Conservation (phyloP, 176 grass and related monocot species). For the Avena sativa region DNA sequence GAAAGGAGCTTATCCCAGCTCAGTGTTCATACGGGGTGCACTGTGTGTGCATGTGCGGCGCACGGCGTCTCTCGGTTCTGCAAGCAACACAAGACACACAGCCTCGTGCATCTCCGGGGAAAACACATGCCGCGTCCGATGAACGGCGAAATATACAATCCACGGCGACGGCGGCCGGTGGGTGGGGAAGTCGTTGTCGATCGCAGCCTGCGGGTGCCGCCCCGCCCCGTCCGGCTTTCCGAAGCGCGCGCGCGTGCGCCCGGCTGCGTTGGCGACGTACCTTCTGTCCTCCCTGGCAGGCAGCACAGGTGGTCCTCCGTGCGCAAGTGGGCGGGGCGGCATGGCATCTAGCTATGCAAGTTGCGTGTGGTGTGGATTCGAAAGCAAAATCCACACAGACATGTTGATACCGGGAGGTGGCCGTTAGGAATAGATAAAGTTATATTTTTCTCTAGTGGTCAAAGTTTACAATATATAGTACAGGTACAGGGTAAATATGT, state of each 20-base stretch:
- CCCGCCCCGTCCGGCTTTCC: too few species aligned
- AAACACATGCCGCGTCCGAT: background rate
- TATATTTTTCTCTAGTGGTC: too few species aligned
- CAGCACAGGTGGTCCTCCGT: background rate
- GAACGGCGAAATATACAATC: background rate
- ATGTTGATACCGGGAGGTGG: too few species aligned
- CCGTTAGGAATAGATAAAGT: too few species aligned
- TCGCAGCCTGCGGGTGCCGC: background rate
- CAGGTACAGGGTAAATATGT: too few species aligned
- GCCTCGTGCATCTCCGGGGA: background rate
- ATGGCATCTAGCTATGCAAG: background rate
- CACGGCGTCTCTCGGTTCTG: too few species aligned
- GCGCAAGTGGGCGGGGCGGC: background rate
- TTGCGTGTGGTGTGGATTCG: background rate
- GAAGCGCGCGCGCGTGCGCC: too few species aligned
- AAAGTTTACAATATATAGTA: too few species aligned
- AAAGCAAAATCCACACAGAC: background rate
- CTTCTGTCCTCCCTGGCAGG: background rate
- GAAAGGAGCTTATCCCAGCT: too few species aligned
- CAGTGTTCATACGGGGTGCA: too few species aligned
- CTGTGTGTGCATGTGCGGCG: too few species aligned
- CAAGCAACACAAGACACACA: too few species aligned
- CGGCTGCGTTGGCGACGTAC: background rate
- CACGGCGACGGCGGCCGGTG: background rate
- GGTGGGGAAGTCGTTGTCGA: constrained; percentile 10